These are phyloP conservation scores for Simplicillium sp. DNA, from an alignment of 2,329 filamentous ascomycete genomes.

Conservation along the genomic window DNA sequence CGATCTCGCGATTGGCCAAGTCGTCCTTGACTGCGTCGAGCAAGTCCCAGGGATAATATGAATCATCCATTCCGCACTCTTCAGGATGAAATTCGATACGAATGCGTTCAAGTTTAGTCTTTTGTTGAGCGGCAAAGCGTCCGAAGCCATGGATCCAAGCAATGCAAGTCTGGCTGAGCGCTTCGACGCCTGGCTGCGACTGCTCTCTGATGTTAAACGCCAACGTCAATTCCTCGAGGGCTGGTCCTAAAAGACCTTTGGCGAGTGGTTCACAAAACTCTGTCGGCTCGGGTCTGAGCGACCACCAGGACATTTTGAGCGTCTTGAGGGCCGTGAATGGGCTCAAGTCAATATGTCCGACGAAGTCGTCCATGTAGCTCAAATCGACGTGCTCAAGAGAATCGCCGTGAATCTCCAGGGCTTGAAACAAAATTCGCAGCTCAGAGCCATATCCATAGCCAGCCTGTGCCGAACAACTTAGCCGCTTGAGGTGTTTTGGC, in stretches of 20 bases:
- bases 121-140: not conserved
- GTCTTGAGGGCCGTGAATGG: not conserved
- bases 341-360: not conserved
- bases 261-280: not conserved
- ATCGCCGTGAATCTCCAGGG: not conserved
- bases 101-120: not conserved
- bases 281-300: not conserved
- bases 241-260: not conserved
- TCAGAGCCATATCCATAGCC: not conserved
- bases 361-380: not conserved
- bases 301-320: not conserved
- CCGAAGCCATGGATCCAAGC: not conserved
- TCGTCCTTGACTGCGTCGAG: not conserved
- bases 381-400: not conserved
- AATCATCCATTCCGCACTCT: not conserved
- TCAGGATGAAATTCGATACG: not conserved
- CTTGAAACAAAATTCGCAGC: not conserved
- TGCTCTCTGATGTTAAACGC: not conserved
- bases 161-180: not conserved
- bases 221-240: not conserved
- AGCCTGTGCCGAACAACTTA: not conserved
- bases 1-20: not conserved
- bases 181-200: not conserved
- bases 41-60: not conserved
- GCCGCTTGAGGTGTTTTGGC: not conserved